Conservation (phyloP, 306 rosid genomes). For the Vigna radiata region DNA sequence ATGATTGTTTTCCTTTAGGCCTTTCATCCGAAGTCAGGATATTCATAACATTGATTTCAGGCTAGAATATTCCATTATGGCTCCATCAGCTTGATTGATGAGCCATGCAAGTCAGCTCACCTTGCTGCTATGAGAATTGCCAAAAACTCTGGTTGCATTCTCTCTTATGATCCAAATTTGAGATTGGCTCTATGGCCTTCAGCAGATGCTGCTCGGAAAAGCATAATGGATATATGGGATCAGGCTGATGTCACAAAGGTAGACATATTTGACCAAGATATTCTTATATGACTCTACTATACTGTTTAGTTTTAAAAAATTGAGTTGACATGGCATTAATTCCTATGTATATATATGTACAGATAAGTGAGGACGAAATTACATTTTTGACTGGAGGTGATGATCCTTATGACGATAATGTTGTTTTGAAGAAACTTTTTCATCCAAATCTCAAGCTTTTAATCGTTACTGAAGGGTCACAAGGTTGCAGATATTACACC, state of each 20-base stretch:
- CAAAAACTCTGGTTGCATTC: conserved; percentile 75
- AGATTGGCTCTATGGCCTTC: conserved; percentile 92
- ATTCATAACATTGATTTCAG: conserved; percentile 53
- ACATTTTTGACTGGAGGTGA: conserved; percentile 76
- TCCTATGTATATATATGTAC: conserved; percentile 44
- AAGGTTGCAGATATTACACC: conserved; percentile 85
- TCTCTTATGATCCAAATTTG: conserved; percentile 93
- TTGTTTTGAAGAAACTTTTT: conserved; percentile 73
- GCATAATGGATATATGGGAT: conserved; percentile 87
- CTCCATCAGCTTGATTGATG: conserved; percentile 93
- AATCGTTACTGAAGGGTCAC: conserved; percentile 77
- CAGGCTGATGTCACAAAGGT: conserved; percentile 89
- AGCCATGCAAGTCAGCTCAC: conserved; percentile 85
- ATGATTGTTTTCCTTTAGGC: background rate
- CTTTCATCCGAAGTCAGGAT: background rate
- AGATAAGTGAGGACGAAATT: conserved; percentile 86
- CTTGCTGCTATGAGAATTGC: conserved; percentile 83
- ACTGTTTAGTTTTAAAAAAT: conserved; percentile 27
- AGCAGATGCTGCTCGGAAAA: conserved; percentile 68
- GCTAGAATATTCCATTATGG: conserved; percentile 88
- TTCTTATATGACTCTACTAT: background rate
- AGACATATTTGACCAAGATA: background rate
- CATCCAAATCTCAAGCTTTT: conserved; percentile 77
- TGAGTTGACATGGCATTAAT: conserved; percentile 25
- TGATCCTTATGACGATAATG: conserved; percentile 73